Base-by-base conservation (phyloP, 2,329 filamentous ascomycete species). In the Claviceps africana region DNA sequence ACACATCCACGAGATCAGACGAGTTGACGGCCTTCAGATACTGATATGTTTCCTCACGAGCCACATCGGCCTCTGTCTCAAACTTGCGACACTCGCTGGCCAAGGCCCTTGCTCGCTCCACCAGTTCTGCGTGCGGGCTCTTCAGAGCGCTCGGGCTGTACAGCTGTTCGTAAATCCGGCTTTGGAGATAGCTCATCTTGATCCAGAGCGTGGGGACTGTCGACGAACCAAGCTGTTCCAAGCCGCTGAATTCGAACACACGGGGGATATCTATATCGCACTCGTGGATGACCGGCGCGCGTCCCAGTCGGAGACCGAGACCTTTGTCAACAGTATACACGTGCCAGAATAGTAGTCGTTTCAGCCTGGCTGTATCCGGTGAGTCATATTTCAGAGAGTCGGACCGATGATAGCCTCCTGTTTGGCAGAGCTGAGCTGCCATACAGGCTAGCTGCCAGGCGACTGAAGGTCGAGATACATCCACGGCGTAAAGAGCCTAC, bases 371-470 rank as follows among this genome's bases (percentile, higher is more conserved):
- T 25, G 57, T 60, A 9, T 61, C 59, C 8, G 65, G 61, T 19
- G 65, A 56, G 48, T 70, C 67, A 39, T 64, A 57, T 13, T 63
- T 63, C 33, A 66, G 61, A 3, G 59, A 62, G 40, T 64, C 65
- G 13, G 62, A 59, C 48, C 77, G 73, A 60, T 84, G 81, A 54
- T 79, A 82, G 3, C 81, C 81, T 4, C 83, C 73, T 0, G 76
- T 77, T 58, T 82, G 78, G 56, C 79, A 82, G 50, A 85, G 69
- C 50, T 77, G 73, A 13, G 76, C 75, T 0, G 81, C 81, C 19
- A 74, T 73, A 7, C 75, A 77, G 25, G 74, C 76, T 19, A 85
- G 67, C n/a, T 79, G 76, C 75, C 80, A 82, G n/a, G 78, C 78
- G 3, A 85, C 70, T 0, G 78, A 79, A 1, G 80, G 78, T 40